Evolutionary conservation across 1,284 basidiomycete genomes (phyloP).

Genomic region (Apiotrichum veenhuisii): DNA sequence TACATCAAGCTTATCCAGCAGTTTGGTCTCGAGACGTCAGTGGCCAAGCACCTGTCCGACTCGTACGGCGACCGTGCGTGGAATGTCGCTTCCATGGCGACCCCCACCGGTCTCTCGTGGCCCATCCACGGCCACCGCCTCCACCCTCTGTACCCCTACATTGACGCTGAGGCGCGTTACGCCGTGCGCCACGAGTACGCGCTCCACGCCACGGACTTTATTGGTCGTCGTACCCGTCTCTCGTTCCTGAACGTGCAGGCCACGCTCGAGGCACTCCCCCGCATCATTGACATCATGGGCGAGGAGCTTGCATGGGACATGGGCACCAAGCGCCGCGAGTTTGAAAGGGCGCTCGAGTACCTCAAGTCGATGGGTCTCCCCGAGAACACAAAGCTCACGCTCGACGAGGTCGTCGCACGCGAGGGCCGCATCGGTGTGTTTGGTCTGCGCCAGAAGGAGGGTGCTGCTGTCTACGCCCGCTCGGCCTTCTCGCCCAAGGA

Average conservation of each 20-base stretch:
- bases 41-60: conserved; percentile 88
- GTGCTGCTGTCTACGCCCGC: conserved; percentile 54
- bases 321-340: conserved; percentile 59
- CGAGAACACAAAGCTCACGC: conserved; percentile 50
- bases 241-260: conserved; percentile 90
- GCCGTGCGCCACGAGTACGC: conserved; percentile 89
- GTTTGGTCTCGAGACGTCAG: conserved; percentile 84
- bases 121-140: conserved; percentile 81
- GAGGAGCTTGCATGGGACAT: conserved; percentile 75
- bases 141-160: conserved; percentile 73
- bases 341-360: conserved; percentile 61
- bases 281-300: conserved; percentile 87
- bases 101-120: conserved; percentile 66
- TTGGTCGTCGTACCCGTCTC: conserved; percentile 84
- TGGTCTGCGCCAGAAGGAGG: conserved; percentile 38
- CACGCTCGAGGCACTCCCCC: conserved; percentile 77
- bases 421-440: conserved; percentile 32
- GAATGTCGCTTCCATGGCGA: conserved; percentile 80
- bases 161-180: conserved; percentile 91
- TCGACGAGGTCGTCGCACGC: conserved; percentile 39
- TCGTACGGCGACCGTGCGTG: conserved; percentile 91
- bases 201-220: conserved; percentile 81
- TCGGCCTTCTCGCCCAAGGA: conserved; percentile 68
- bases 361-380: conserved; percentile 72
- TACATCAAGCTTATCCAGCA: conserved; percentile 93